Evolutionary conservation across 2,329 filamentous ascomycete species (phyloP).

Genomic region (Colletotrichum sp.): DNA sequence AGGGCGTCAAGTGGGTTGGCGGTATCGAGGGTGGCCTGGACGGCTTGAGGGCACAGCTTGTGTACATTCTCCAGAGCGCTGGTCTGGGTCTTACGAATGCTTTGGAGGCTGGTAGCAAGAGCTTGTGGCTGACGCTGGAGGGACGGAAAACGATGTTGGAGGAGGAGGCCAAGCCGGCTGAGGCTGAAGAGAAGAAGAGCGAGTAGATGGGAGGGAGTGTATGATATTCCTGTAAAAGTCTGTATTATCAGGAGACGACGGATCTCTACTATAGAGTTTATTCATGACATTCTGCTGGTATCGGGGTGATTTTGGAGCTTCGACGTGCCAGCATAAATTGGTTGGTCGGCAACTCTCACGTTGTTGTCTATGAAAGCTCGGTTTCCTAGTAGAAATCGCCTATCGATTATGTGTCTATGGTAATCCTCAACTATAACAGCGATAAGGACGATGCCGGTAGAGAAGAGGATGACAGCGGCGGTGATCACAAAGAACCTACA

Average conservation of each 20-base stretch:
- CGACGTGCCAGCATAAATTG: neutral
- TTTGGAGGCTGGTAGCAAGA: constrained; percentile 82
- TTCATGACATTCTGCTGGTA: neutral
- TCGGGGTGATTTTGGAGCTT: neutral
- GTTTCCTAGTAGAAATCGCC: neutral
- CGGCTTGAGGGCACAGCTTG: constrained; percentile 80
- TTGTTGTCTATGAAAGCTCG: neutral
- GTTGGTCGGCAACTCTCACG: neutral
- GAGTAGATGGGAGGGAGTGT: constrained; percentile 9
- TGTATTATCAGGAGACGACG: constrained; percentile 16
- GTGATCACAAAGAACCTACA: neutral
- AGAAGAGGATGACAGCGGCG: neutral
- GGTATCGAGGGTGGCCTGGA: constrained; percentile 83
- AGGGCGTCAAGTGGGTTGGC: constrained; percentile 69
- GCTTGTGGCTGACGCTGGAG: constrained; percentile 88
- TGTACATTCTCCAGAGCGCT: constrained; percentile 79
- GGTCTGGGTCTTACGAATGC: constrained; percentile 78
- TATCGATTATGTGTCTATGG: neutral
- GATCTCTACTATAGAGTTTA: constrained; percentile 17
- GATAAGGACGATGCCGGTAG: neutral
- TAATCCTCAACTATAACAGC: rapidly evolving
- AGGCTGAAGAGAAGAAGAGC: constrained; percentile 24
- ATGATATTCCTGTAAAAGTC: constrained; percentile 22
- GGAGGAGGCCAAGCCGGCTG: constrained; percentile 46
- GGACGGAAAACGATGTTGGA: constrained; percentile 81